Base-by-base conservation (phyloP, 176 grass and related monocot species). In the Cenchrus fungigraminus region DNA sequence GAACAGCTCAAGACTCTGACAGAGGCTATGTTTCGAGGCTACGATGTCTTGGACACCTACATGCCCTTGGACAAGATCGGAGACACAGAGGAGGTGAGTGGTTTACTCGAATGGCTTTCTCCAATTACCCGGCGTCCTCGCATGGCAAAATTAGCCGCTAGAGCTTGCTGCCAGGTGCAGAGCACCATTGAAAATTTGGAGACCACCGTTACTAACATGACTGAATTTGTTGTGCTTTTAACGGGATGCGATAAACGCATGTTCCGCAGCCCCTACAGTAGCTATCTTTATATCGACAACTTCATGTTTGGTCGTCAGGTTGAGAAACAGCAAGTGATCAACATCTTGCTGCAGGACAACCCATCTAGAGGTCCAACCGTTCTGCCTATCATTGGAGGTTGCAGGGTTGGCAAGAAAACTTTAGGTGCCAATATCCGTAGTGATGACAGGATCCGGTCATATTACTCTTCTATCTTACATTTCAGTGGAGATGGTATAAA, bases 241-340 rank as follows among this genome's bases (percentile, higher is more conserved):
- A 25, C 63, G 43, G 75, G 83, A 14, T 79, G 75, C 12, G 37
- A 40, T 40, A 25, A 69, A 16, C 65, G 53, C 53, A 78, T 85
- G 83, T 51, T 20, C 15, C 10, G 65, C 75, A 69, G 28, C 64
- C 83, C 74, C 5, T 71, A 79, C n/a, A 78, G 44, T 25, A 61
- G 65, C 28, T 79, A 86, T 10, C 75, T 86, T 6, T 71, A 70
- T 17, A 52, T 86, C 0, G 83, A 86, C 19, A 86, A 86, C 54
- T 86, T 70, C 65, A 79, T 86, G 75, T 86, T 86, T 61, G 75
- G 84, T 4, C 84, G 74, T 53, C 65, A 60, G 14, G 54, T 71
- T 42, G 74, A 85, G 28, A 85, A 67, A 65, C 74, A 79, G 43
- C 73, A 60, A 8, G 65, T 61, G 14, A 78, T 85, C 22, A 79